Evolutionary conservation across 2,329 filamentous ascomycete species (phyloP).

Genomic region (Phaeoacremonium minimum): DNA sequence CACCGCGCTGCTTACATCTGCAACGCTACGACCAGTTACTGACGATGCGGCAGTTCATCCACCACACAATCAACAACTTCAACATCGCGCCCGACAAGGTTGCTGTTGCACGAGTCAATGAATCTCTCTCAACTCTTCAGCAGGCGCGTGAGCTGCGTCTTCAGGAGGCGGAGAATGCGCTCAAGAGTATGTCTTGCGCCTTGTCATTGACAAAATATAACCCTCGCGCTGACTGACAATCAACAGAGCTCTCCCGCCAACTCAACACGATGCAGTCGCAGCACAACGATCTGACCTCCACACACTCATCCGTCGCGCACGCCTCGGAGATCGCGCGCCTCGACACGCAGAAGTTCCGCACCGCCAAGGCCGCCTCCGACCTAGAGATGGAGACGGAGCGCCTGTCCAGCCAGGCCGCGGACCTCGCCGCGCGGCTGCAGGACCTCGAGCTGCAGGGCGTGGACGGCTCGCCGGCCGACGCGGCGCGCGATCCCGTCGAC

Average conservation of each 20-base stretch:
- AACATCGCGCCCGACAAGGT: conserved; percentile 86
- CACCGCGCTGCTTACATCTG: too few species aligned
- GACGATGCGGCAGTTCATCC: conserved; percentile 67
- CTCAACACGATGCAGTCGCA: conserved; percentile 71
- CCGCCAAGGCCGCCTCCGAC: conserved; percentile 86
- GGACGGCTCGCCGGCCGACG: conserved; percentile 53
- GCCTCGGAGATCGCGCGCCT: conserved; percentile 80
- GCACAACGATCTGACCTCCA: conserved; percentile 68
- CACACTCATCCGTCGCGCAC: conserved; percentile 76
- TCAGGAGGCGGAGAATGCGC: conserved; percentile 60
- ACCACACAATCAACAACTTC: conserved; percentile 90
- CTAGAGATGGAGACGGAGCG: conserved; percentile 93
- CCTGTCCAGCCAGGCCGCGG: conserved; percentile 72
- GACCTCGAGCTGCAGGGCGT: conserved; percentile 85
- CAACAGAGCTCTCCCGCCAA: conserved; percentile 62
- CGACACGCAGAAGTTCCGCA: conserved; percentile 90
- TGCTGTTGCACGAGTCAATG: conserved; percentile 76
- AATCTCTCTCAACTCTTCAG: conserved; percentile 78
- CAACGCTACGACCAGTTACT: conserved; percentile 1
- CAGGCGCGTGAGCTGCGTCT: conserved; percentile 77
- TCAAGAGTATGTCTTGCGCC: conserved; percentile 48
- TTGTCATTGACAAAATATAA: conserved; percentile 7
- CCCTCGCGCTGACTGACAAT: background rate
- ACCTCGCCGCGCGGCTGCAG: conserved; percentile 69
- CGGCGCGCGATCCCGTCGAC: conserved; percentile 42